A percentile compares a stretch with the other conserved stretches of the same genome.
Conservation (phyloP, 257 asterid species). For the Mitragyna speciosa region DNA sequence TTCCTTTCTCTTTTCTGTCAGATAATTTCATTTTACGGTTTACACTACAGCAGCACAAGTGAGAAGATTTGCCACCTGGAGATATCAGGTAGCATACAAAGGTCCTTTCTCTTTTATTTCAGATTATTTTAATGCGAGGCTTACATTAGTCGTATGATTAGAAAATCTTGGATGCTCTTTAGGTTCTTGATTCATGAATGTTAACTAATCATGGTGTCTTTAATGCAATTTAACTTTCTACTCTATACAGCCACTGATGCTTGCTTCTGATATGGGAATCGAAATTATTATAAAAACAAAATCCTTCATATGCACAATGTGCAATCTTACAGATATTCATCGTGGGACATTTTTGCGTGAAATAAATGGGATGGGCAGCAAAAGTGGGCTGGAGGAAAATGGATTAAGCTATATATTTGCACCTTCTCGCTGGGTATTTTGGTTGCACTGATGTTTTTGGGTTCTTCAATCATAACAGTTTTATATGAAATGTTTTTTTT, state of each 20-base stretch:
- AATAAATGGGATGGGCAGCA: neutral
- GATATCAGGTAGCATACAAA: conserved; percentile 1
- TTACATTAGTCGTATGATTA: neutral
- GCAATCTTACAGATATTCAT: neutral
- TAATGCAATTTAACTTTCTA: neutral
- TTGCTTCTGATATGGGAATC: neutral
- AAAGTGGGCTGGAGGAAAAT: neutral
- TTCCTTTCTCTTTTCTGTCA: neutral
- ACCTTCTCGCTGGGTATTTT: too few species aligned
- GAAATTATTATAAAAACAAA: neutral
- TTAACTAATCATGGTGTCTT: neutral
- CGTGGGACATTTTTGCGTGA: neutral
- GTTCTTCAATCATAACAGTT: neutral
- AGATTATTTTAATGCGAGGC: neutral
- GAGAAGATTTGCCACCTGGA: neutral
- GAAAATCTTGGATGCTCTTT: neutral
- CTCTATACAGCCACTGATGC: neutral
- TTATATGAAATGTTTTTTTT: too few species aligned
- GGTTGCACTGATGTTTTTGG: neutral
- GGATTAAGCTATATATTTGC: neutral
- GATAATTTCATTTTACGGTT: neutral
- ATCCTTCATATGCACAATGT: neutral
- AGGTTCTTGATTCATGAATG: neutral
- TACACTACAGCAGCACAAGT: neutral
- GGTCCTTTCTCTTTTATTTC: neutral